Conservation (phyloP, 345 rosid genomes). For the Populus deltoides region DNA sequence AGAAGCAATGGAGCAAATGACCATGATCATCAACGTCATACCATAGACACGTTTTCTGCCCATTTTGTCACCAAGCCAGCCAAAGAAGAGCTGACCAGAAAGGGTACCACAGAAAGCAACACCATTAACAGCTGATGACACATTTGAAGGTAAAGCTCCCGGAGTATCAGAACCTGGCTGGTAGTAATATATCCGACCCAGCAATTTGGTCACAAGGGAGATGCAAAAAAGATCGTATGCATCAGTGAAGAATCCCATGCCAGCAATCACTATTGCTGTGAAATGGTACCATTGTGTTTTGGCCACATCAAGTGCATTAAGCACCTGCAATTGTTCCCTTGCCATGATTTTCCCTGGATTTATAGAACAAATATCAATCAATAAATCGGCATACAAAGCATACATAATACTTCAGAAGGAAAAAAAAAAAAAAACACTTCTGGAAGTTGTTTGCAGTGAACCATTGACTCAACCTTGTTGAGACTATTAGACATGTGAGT, state of each 20-base stretch:
- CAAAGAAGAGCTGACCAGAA: constrained; percentile 74
- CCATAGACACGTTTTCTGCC: constrained; percentile 70
- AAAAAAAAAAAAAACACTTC: background rate
- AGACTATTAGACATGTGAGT: background rate
- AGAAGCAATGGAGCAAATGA: constrained; percentile 49
- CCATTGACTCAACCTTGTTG: background rate
- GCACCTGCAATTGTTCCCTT: constrained; percentile 39
- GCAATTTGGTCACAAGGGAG: constrained; percentile 67
- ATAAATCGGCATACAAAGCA: background rate
- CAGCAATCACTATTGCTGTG: constrained; percentile 63
- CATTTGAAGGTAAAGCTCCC: constrained; percentile 52
- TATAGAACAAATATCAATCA: background rate
- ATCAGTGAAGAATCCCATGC: constrained; percentile 87
- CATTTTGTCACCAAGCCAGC: constrained; percentile 82
- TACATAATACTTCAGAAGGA: background rate
- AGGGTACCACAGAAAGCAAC: constrained; percentile 76
- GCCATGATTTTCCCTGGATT: constrained; percentile 36
- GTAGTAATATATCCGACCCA: constrained; percentile 65
- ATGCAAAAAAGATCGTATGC: constrained; percentile 78
- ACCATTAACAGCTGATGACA: constrained; percentile 63
- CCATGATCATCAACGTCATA: constrained; percentile 64
- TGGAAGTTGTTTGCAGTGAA: background rate
- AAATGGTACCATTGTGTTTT: constrained; percentile 59
- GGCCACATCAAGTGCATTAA: constrained; percentile 59
- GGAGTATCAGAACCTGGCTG: constrained; percentile 46